These are phyloP conservation scores for Penicillium ochrochloron DNA, from an alignment of 495 filamentous ascomycete genomes.

Conservation along the genomic window DNA sequence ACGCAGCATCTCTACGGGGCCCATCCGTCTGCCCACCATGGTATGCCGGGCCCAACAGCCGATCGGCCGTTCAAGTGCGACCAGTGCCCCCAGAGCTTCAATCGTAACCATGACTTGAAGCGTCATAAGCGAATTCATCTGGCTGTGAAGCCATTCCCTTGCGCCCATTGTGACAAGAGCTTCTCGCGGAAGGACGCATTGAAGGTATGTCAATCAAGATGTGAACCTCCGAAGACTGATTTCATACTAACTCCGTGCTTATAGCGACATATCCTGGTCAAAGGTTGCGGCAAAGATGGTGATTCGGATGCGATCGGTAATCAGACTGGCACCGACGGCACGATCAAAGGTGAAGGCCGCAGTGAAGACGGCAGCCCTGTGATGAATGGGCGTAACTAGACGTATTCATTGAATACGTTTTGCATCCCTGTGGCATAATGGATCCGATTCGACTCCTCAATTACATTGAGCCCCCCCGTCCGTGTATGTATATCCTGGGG, in stretches of 20 bases:
- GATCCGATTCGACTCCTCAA: slow-evolving; percentile 11
- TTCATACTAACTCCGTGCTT: slow-evolving; percentile 16
- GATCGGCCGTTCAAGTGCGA: slow-evolving; percentile 97
- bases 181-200: slow-evolving; percentile 96
- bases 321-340: slow-evolving; percentile 14
- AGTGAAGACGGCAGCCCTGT: slow-evolving; percentile 36
- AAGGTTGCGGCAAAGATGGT: slow-evolving; percentile 75
- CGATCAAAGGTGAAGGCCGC: slow-evolving; percentile 27
- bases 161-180: slow-evolving; percentile 90
- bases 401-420: slow-evolving; percentile 6
- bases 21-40: slow-evolving; percentile 48
- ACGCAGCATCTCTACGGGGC: slow-evolving; percentile 60
- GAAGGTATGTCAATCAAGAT: slow-evolving; percentile 66
- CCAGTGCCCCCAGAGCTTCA: slow-evolving; percentile 90
- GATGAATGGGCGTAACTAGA: slow-evolving; percentile 27
- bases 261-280: slow-evolving; percentile 93
- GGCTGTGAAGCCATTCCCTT: slow-evolving; percentile 94
- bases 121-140: slow-evolving; percentile 94
- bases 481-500: slow-evolving; percentile 22
- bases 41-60: slow-evolving; percentile 54
- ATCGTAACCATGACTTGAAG: slow-evolving; percentile 95
- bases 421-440: slow-evolving; percentile 20
- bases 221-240: not conserved
- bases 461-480: not conserved
- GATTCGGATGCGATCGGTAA: slow-evolving; percentile 31